Conservation (phyloP, 306 rosid species). For the Mucuna pruriens region DNA sequence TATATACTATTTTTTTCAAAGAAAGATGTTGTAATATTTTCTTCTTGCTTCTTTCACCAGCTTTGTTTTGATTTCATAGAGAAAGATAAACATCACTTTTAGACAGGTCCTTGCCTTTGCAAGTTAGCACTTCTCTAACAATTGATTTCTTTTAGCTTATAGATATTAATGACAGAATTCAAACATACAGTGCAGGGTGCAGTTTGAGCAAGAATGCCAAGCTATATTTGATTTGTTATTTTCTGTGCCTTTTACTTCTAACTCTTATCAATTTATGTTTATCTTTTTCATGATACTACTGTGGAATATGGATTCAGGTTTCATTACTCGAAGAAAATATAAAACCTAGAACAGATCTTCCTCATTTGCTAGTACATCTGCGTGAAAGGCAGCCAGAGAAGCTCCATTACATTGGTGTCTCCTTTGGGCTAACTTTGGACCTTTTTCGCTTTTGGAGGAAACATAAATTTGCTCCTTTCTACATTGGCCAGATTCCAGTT, state of each 20-base stretch:
- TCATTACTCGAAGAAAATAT: constrained; percentile 85
- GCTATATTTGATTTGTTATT: constrained; percentile 35
- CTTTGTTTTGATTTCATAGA: background rate
- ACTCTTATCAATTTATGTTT: background rate
- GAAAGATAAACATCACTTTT: constrained; percentile 10
- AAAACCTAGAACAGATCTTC: constrained; percentile 85
- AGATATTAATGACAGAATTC: background rate
- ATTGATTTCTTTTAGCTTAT: constrained; percentile 6
- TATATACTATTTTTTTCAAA: background rate
- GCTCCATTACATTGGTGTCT: constrained; percentile 94
- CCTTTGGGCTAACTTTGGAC: constrained; percentile 93
- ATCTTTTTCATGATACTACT: constrained; percentile 37
- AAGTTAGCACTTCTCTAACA: background rate
- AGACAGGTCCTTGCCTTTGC: background rate
- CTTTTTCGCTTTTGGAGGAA: constrained; percentile 94
- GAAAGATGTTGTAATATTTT: background rate
- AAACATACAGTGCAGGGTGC: constrained; percentile 1
- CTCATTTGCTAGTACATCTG: constrained; percentile 86
- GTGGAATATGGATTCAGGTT: constrained; percentile 57
- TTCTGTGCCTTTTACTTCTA: background rate
- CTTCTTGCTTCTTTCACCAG: background rate
- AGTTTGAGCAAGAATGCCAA: background rate
- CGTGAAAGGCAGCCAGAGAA: constrained; percentile 90
- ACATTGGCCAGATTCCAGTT: constrained; percentile 96
- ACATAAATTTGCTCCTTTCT: constrained; percentile 91